Base-by-base conservation (phyloP, 495 filamentous ascomycete species). In the Annulohypoxylon maeteangense region DNA sequence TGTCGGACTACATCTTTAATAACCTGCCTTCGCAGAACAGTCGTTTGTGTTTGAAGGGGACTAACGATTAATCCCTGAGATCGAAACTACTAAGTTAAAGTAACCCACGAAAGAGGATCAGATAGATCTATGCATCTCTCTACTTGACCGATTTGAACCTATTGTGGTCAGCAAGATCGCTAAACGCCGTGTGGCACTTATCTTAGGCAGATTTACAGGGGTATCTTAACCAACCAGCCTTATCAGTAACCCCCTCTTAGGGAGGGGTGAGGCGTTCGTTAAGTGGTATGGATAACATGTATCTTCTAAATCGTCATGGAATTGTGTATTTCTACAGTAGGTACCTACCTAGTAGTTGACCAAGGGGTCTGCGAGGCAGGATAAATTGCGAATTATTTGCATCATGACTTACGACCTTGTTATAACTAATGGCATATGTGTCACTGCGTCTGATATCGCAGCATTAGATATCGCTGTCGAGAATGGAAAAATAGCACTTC, bases 21-120 rank as follows among this genome's bases (percentile, higher is more conserved):
- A 72, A 64, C 22, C 23, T 78, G 54, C 76, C 76, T 8, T 76
- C 74, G n/a, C 76, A 78, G 51, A 78, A 78, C 22, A 76, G 76
- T 53, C 69, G 67, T 7, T 45, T 78, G 16, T 78, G 76, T n/a
- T 61, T 71, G 18, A 76, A 59, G 36, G 70, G 65, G 1, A 66
- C 65, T 16, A 60, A 76, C 54, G n/a, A n/a, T n/a, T n/a, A n/a
- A n/a, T n/a, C n/a, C n/a, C n/a, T n/a, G n/a, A n/a, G n/a, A n/a
- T n/a, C n/a, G n/a, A n/a, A n/a, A n/a, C n/a, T n/a, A n/a, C n/a
- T n/a, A n/a, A n/a, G 1, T 8, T 23, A 1, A 51, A 25, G 22
- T n/a, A 25, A 29, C 23, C 11, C 18, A 7, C 10, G 45, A 12
- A n/a, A n/a, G n/a, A n/a, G n/a, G n/a, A n/a, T n/a, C n/a, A n/a